phyloP scores from a whole-genome alignment of 1,284 basidiomycete species.

The Boletus hoseneyae region DNA sequence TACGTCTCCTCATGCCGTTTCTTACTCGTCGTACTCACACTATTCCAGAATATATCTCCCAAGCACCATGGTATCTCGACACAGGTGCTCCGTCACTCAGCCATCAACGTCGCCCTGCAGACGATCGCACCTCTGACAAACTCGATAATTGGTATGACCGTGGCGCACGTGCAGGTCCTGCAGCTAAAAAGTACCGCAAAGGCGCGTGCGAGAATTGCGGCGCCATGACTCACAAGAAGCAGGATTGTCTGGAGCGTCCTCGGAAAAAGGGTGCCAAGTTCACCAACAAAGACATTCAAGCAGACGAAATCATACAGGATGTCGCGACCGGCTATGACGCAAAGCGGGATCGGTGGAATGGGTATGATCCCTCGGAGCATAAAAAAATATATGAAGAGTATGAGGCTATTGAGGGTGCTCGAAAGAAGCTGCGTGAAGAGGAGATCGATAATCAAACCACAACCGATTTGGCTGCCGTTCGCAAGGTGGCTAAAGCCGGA shows the following conservation, averaged over 20 bases:
- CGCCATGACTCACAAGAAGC: constrained; percentile 88
- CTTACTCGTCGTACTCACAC: constrained; percentile 5
- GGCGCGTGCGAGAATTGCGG: constrained; percentile 99
- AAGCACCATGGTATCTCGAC: constrained; percentile 98
- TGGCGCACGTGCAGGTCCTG: constrained; percentile 81
- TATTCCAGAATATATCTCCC: constrained; percentile 79
- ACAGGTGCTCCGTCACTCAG: constrained; percentile 87
- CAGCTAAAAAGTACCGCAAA: constrained; percentile 94
- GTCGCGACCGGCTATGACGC: constrained; percentile 86
- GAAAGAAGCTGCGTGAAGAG: constrained; percentile 89
- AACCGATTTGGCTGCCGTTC: constrained; percentile 79
- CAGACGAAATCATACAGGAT: constrained; percentile 88
- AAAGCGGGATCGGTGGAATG: constrained; percentile 98
- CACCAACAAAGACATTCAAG: constrained; percentile 85
- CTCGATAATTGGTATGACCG: constrained; percentile 93
- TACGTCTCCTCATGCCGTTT: constrained; percentile 39
- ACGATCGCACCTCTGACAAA: constrained; percentile 63
- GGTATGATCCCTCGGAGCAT: constrained; percentile 90
- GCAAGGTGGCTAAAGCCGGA: constrained; percentile 82
- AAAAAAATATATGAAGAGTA: constrained; percentile 91
- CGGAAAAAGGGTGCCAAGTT: constrained; percentile 95
- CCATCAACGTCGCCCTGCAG: constrained; percentile 85
- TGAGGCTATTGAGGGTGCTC: constrained; percentile 86
- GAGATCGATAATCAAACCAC: constrained; percentile 96
- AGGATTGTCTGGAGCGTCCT: constrained; percentile 95